A percentile compares a stretch with the other conserved stretches of the same genome.
These are phyloP conservation scores for Phytopythium sindhum DNA, from an alignment of 352 stramenopile species.

Conservation along the genomic window DNA sequence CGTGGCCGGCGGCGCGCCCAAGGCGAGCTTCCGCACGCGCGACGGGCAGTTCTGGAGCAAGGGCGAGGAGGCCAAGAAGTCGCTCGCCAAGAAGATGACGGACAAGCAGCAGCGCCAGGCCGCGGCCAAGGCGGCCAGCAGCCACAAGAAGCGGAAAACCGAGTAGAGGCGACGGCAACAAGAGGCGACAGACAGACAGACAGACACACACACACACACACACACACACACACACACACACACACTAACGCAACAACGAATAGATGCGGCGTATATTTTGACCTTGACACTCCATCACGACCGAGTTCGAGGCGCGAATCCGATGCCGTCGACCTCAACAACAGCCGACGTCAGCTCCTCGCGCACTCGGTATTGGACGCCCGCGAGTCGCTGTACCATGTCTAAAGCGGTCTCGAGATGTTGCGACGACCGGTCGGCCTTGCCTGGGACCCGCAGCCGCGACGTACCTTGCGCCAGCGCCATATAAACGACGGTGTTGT, in stretches of 20 bases:
- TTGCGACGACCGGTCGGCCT: constrained; percentile 36
- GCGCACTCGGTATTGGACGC: constrained; percentile 28
- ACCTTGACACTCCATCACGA: not conserved
- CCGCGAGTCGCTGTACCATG: constrained; percentile 34
- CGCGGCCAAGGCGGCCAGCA: constrained; percentile 6
- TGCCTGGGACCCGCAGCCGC: constrained; percentile 42
- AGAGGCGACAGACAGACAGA: too few species aligned
- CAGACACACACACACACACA: constrained; percentile 5
- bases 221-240: constrained; percentile 9
- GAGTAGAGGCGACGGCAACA: constrained; percentile 3
- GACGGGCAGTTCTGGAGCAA: constrained; percentile 89
- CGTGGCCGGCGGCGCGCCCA: constrained; percentile 79
- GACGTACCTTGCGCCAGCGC: constrained; percentile 51
- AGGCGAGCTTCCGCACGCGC: constrained; percentile 86
- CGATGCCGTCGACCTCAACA: constrained; percentile 48
- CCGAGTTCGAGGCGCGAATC: constrained; percentile 3
- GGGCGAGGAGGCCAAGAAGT: constrained; percentile 81
- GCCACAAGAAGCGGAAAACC: constrained; percentile 50
- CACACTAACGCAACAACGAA: constrained; percentile 13
- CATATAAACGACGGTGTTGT: constrained; percentile 74
- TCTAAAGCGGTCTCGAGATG: constrained; percentile 57
- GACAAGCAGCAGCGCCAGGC: constrained; percentile 58
- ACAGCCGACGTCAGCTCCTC: constrained; percentile 40
- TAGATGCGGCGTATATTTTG: constrained; percentile 12
- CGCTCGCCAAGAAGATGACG: constrained; percentile 68